Evolutionary conservation across 306 rosid species (phyloP).

Genomic region (Fragaria vesca): DNA sequence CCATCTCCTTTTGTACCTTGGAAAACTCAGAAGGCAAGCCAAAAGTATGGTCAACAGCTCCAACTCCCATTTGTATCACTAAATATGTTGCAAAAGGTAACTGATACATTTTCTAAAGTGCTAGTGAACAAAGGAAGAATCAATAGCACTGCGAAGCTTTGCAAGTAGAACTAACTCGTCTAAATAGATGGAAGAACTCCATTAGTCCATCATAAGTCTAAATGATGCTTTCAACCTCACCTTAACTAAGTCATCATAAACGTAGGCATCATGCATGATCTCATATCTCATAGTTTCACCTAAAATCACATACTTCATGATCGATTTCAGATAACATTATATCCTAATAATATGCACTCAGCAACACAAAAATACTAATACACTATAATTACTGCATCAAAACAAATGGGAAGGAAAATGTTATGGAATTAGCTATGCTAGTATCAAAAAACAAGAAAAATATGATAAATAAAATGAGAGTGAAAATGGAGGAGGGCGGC

Average conservation of each 20-base stretch:
- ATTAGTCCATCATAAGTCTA: background rate
- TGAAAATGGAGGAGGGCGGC: constrained; percentile 6
- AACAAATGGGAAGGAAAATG: background rate
- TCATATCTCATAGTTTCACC: background rate
- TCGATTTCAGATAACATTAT: background rate
- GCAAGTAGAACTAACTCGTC: background rate
- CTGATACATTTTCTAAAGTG: background rate
- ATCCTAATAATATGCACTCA: background rate
- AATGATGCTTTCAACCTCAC: background rate
- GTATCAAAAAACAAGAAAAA: background rate
- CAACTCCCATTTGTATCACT: background rate
- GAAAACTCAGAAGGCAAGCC: background rate
- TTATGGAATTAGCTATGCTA: background rate
- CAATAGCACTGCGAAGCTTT: background rate
- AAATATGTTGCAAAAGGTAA: background rate
- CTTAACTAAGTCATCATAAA: background rate
- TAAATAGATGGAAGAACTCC: background rate
- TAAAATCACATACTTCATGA: background rate
- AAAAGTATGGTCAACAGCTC: background rate
- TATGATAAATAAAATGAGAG: background rate
- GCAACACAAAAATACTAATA: background rate
- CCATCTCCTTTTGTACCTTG: background rate
- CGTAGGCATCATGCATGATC: background rate
- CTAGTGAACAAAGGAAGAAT: background rate
- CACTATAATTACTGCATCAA: background rate